These are phyloP conservation scores for Lactarius sp. DNA, from an alignment of 768 basidiomycete species.

Conservation along the genomic window DNA sequence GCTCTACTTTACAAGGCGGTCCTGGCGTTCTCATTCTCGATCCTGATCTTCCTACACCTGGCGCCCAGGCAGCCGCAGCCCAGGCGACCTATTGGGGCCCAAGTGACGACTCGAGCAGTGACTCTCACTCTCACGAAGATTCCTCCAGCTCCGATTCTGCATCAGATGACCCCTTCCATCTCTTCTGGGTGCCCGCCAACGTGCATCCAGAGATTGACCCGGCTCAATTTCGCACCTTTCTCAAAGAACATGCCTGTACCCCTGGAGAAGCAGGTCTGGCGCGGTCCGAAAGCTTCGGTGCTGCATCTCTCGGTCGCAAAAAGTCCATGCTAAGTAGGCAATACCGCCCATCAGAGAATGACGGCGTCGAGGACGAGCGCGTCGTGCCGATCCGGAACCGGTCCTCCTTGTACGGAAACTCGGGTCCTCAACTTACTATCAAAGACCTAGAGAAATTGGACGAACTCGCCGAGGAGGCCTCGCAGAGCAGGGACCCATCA, in stretches of 20 bases:
- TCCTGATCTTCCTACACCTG: conserved; percentile 82
- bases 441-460: conserved; percentile 93
- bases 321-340: conserved; percentile 93
- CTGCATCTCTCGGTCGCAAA: conserved; percentile 65
- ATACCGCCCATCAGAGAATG: conserved; percentile 77
- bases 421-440: conserved; percentile 85
- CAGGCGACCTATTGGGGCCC: conserved; percentile 33
- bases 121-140: conserved; percentile 40
- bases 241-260: conserved; percentile 81
- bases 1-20: conserved; percentile 67
- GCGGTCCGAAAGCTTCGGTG: conserved; percentile 44
- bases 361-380: conserved; percentile 59
- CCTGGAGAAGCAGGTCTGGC: conserved; percentile 42
- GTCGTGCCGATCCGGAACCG: conserved; percentile 66
- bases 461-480: conserved; percentile 86
- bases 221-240: conserved; percentile 89
- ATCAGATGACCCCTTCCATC: conserved; percentile 76
- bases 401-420: conserved; percentile 59
- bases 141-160: conserved; percentile 36
- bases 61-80: conserved; percentile 47
- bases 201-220: conserved; percentile 98
- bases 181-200: conserved; percentile 98
- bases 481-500: conserved; percentile 74
- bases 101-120: conserved; percentile 40
- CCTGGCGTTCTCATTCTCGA: conserved; percentile 84